A percentile compares a stretch with the other conserved stretches of the same genome.
These are phyloP conservation scores for Penicillium corylophilum DNA, from an alignment of 2,329 filamentous ascomycete species.

Conservation along the genomic window DNA sequence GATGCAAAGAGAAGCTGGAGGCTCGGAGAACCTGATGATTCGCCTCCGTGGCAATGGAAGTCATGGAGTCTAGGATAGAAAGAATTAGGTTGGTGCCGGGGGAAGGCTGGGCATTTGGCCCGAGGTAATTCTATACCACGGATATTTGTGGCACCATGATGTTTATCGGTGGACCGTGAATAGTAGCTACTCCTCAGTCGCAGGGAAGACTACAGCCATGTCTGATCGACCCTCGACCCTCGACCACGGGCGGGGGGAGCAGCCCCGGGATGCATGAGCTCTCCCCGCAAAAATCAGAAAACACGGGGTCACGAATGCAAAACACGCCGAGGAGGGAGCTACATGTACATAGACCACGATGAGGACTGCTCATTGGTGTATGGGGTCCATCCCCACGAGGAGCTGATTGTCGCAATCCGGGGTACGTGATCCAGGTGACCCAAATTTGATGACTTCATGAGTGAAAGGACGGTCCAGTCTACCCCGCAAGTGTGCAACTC, in stretches of 20 bases:
- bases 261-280: conserved; percentile 17
- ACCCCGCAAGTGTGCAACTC: conserved; percentile 16
- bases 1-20: conserved; percentile 10
- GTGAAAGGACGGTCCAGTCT: background rate
- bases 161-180: background rate
- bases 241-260: background rate
- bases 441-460: background rate
- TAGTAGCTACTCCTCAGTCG: background rate
- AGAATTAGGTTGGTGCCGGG: conserved; percentile 9
- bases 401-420: background rate
- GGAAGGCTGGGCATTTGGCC: background rate
- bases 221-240: background rate
- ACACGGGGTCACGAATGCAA: background rate
- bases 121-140: background rate
- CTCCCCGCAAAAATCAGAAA: conserved; percentile 12
- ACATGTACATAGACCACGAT: too few species aligned
- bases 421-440: background rate
- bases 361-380: too few species aligned
- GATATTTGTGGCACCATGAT: background rate
- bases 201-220: background rate
- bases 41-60: conserved; percentile 3
- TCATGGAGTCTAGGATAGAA: background rate
- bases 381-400: background rate
- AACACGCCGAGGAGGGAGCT: background rate
- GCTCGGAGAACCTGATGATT: conserved; percentile 17